A percentile compares a stretch with the other conserved stretches of the same genome.
phyloP scores from a whole-genome alignment of 78 protist genomes.

The Dictyostelium purpureum region DNA sequence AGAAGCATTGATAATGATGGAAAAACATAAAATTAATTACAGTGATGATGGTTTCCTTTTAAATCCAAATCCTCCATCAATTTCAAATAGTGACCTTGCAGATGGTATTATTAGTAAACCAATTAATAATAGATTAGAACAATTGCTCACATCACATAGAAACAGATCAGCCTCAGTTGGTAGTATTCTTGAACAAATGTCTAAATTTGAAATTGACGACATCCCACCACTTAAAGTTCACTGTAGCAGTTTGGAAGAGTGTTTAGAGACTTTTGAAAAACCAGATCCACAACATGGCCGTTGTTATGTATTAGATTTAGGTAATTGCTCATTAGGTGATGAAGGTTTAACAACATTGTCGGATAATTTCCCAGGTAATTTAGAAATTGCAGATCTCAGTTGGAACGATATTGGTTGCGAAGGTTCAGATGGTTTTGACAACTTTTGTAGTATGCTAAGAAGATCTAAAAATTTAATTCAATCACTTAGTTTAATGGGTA shows the following conservation, averaged over 20 bases:
- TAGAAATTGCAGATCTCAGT: constrained; percentile 60
- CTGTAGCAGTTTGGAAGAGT: constrained; percentile 31
- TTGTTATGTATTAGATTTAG: constrained; percentile 54
- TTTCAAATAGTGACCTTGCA: not conserved
- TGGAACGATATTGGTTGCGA: constrained; percentile 56
- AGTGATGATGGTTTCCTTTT: not conserved
- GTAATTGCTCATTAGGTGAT: constrained; percentile 49
- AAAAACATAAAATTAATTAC: not conserved
- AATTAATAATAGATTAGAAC: constrained; percentile 6
- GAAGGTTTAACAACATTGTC: constrained; percentile 30
- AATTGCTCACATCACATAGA: not conserved
- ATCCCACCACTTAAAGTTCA: constrained; percentile 73
- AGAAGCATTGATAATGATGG: not conserved
- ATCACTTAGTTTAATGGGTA: constrained; percentile 45
- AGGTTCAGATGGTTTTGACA: constrained; percentile 35
- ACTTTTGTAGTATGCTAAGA: not conserved
- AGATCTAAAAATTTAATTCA: constrained; percentile 14
- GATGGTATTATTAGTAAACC: not conserved
- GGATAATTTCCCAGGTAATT: not conserved
- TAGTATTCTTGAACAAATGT: constrained; percentile 9
- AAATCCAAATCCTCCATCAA: not conserved
- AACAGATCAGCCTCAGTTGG: constrained; percentile 52
- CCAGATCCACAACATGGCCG: constrained; percentile 53
- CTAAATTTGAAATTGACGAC: constrained; percentile 40
- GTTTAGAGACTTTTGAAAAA: constrained; percentile 28